A percentile compares a stretch with the other conserved stretches of the same genome.
These are phyloP conservation scores for Balansia obtecta DNA, from an alignment of 2,329 filamentous ascomycete species.

Conservation along the genomic window DNA sequence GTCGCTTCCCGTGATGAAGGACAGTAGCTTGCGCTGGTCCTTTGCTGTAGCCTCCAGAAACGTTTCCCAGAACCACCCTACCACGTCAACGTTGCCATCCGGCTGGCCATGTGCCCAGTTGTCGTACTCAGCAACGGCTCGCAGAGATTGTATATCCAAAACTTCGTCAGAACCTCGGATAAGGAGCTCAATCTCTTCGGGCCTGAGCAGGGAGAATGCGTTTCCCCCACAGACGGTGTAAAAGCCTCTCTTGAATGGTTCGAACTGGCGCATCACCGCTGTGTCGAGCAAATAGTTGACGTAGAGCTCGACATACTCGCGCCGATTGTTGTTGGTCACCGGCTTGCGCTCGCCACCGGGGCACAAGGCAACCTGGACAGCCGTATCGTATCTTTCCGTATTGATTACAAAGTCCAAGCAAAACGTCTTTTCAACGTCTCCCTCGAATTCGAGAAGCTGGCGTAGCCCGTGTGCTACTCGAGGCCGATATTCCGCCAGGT, in stretches of 20 bases:
- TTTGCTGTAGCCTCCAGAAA: constrained; percentile 53
- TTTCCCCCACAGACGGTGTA: constrained; percentile 86
- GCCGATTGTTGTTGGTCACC: constrained; percentile 74
- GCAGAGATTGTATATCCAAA: constrained; percentile 64
- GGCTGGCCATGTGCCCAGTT: constrained; percentile 55
- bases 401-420: constrained; percentile 72
- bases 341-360: constrained; percentile 58
- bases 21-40: constrained; percentile 66
- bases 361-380: constrained; percentile 56
- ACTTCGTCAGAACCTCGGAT: constrained; percentile 75
- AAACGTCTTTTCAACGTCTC: constrained; percentile 70
- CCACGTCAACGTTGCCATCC: constrained; percentile 49
- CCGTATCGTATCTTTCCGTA: constrained; percentile 62
- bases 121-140: constrained; percentile 69
- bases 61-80: constrained; percentile 82
- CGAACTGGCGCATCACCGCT: constrained; percentile 69
- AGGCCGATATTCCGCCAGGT: constrained; percentile 73
- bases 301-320: constrained; percentile 79
- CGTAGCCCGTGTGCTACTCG: constrained; percentile 61
- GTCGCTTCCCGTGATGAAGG: constrained; percentile 84
- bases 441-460: constrained; percentile 69
- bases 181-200: constrained; percentile 84
- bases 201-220: constrained; percentile 72
- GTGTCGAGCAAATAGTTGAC: constrained; percentile 69
- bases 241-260: constrained; percentile 88